Evolutionary conservation across 1,284 basidiomycete species (phyloP).

Genomic region (Tylopilus orsonianus): DNA sequence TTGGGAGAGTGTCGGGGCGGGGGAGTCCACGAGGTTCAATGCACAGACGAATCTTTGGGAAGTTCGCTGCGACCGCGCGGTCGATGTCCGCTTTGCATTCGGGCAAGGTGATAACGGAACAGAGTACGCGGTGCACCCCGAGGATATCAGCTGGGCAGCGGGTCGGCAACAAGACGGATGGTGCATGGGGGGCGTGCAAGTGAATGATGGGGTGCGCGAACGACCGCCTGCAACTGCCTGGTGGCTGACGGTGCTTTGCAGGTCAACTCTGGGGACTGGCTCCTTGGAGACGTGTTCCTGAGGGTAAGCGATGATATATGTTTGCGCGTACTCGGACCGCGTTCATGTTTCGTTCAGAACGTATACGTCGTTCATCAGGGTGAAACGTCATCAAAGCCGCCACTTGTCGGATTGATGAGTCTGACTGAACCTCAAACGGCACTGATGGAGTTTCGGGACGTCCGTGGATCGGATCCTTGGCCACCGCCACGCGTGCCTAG

Average conservation of each 20-base stretch:
- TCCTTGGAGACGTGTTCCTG: conserved; percentile 57
- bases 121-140: conserved; percentile 51
- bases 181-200: conserved; percentile 60
- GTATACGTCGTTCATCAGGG: conserved; percentile 52
- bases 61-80: conserved; percentile 49
- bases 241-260: conserved; percentile 23
- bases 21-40: conserved; percentile 40
- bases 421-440: conserved; percentile 44
- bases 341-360: conserved; percentile 38
- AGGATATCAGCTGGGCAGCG: conserved; percentile 52
- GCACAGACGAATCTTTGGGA: conserved; percentile 45
- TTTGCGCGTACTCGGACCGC: not conserved
- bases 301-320: conserved; percentile 39
- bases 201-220: conserved; percentile 47
- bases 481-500: conserved; percentile 27
- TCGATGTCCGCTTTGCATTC: conserved; percentile 47
- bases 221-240: not conserved
- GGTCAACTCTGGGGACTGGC: conserved; percentile 64
- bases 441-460: conserved; percentile 40
- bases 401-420: conserved; percentile 48
- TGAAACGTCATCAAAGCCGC: conserved; percentile 41
- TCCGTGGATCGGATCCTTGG: conserved; percentile 46
- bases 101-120: conserved; percentile 38
- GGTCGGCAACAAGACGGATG: conserved; percentile 42
- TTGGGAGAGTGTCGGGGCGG: conserved; percentile 45